Percentiles rank a stretch among this genome's conserved stretches.
Conservation (phyloP, 2,329 filamentous ascomycete genomes). For the Fusarium drepaniforme region DNA sequence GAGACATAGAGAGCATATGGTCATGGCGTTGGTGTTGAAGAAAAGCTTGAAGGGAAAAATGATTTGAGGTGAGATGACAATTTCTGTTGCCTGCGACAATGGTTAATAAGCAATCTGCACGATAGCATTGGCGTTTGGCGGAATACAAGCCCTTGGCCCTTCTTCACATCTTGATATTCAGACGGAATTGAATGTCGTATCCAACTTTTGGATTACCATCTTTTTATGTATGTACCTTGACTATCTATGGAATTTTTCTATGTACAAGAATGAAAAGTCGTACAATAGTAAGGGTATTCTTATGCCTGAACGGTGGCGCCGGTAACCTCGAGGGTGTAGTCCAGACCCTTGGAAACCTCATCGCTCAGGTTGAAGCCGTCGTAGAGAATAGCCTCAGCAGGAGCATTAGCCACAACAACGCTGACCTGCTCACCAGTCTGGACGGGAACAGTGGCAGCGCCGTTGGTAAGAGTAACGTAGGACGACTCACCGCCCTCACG, state of each 20-base stretch:
- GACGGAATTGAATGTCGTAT: background rate
- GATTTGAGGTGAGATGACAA: background rate
- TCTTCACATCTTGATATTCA: background rate
- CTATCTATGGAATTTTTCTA: background rate
- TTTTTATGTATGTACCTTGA: background rate
- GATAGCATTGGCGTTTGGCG: background rate
- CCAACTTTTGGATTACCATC: background rate
- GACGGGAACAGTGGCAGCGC: conserved; percentile 50
- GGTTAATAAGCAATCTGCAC: background rate
- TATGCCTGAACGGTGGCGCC: conserved; percentile 43
- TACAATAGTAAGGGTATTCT: background rate
- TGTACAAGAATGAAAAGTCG: conserved; percentile 14
- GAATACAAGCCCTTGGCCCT: too few relatives aligned
- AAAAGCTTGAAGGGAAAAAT: background rate
- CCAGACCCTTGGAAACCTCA: conserved; percentile 53
- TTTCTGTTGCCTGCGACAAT: background rate
- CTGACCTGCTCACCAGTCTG: conserved; percentile 56
- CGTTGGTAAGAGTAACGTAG: conserved; percentile 52
- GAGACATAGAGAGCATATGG: background rate
- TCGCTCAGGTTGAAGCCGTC: conserved; percentile 55
- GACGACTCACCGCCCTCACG: conserved; percentile 44
- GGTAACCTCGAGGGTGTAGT: conserved; percentile 52
- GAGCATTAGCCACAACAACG: conserved; percentile 63
- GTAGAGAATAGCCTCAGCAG: conserved; percentile 56
- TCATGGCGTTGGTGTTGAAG: background rate